Percentiles rank a stretch among this genome's conserved stretches.
Evolutionary conservation across 2,329 filamentous ascomycete genomes (phyloP).

Genomic region (Fusarium verrucosum): DNA sequence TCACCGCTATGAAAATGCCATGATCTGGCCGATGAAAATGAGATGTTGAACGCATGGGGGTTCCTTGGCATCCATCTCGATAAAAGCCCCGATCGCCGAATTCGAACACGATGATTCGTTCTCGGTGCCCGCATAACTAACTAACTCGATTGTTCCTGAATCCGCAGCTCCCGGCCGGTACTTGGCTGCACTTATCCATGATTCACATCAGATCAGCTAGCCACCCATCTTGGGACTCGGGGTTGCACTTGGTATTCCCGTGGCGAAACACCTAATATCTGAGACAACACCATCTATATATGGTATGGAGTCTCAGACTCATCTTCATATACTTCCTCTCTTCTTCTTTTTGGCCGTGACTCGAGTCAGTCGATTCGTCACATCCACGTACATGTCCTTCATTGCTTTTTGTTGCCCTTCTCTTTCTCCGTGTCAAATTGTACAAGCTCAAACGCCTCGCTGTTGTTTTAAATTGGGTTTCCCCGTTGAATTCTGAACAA

Average conservation of each 20-base stretch:
- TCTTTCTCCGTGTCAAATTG: constrained; percentile 3
- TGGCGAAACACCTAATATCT: constrained; percentile 1
- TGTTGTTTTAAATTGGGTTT: constrained; percentile 16
- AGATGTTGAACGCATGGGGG: constrained; percentile 3
- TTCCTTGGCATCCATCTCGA: constrained; percentile 25
- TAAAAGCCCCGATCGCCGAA: constrained; percentile 20
- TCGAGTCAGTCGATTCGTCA: background rate
- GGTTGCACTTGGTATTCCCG: constrained; percentile 7
- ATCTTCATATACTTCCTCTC: constrained; percentile 1
- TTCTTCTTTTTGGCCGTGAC: background rate
- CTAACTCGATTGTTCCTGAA: constrained; percentile 6
- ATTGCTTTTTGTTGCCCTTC: background rate
- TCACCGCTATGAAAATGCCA: constrained; percentile 11
- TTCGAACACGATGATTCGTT: constrained; percentile 26
- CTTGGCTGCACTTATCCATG: constrained; percentile 7
- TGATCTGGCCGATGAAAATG: constrained; percentile 2
- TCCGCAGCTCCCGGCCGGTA: constrained; percentile 37
- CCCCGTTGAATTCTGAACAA: constrained; percentile 21
- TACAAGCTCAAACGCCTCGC: constrained; percentile 29
- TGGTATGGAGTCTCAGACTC: constrained; percentile 25
- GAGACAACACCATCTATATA: constrained; percentile 14
- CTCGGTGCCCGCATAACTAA: constrained; percentile 17
- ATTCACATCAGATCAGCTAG: background rate
- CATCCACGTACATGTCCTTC: background rate
- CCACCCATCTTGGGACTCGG: background rate